Base-by-base conservation (phyloP, 2,329 filamentous ascomycete genomes). In the Paecilomyces formosus region DNA sequence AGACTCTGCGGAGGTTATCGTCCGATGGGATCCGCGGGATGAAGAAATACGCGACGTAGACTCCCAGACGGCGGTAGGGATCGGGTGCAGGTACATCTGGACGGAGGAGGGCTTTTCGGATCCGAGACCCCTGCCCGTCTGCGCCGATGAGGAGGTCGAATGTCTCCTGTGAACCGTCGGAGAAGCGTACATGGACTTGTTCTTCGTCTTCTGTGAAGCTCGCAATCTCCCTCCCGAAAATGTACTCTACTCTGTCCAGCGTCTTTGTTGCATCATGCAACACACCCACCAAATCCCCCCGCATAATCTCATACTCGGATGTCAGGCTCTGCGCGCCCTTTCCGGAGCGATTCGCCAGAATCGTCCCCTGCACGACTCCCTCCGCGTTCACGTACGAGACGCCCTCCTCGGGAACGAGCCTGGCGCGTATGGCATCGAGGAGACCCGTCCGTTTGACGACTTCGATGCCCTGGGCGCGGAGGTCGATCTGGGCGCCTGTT, bases 291-390 rank as follows among this genome's bases (percentile, higher is more conserved):
- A 87, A 64, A 56, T 85, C 81, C 0, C 81, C 82, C 8, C 84
- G 74, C 76, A 87, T 81, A 54, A 87, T 81, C 70, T 87, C 84
- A 60, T 77, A 85, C 58, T 87, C 84, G 59, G 77, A 79, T 0
- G 80, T 82, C 26, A 83, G 68, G 61, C 70, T 65, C 24, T 73
- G 79, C 21, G 80, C 72, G 63, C 78, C 76, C 56, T 74, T 69
- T 3, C 77, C 78, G 0, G 76, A 68, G 35, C 67, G 66, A 62
- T 78, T 76, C 33, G 70, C 70, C 22, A 65, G 64, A 52, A 82
- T 72, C 3, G 67, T 70, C n/a, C 78, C 82, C 50, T 69, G 67
- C 2, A 64, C 56, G 0, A 64, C 68, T 57, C 78, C 77, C 0
- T 68, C 58, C 0, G 61, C 58, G 63, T 84, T 74, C 26, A 84